phyloP scores from a whole-genome alignment of 2,329 filamentous ascomycete genomes.

The Pseudogymnoascus sp. region DNA sequence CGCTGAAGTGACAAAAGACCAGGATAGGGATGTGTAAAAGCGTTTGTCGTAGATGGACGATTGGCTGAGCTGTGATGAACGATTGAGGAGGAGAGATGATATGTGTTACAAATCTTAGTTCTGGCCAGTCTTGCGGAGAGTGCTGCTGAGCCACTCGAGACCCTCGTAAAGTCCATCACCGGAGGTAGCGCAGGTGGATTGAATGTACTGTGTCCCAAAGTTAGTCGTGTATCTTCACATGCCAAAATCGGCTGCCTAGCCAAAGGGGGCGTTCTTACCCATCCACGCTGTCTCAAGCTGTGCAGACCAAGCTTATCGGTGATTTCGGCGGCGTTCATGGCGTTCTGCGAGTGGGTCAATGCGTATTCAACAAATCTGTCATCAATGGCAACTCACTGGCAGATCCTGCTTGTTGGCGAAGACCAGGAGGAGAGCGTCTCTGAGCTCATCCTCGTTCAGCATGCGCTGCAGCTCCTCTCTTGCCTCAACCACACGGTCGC shows the following conservation, averaged over 20 bases:
- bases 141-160: conserved; percentile 85
- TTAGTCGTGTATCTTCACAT: conserved; percentile 18
- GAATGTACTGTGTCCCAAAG: conserved; percentile 67
- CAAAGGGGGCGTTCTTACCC: conserved; percentile 61
- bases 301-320: conserved; percentile 99
- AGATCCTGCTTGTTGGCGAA: conserved; percentile 99
- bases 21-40: background rate
- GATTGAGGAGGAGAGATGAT: conserved; percentile 11
- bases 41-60: conserved; percentile 7
- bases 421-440: conserved; percentile 90
- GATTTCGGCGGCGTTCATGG: conserved; percentile 99
- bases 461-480: conserved; percentile 95
- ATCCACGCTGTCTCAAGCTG: conserved; percentile 95
- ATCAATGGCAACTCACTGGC: conserved; percentile 58
- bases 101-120: conserved; percentile 40
- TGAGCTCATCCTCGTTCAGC: conserved; percentile 97
- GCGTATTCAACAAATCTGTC: background rate
- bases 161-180: conserved; percentile 99
- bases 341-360: conserved; percentile 59
- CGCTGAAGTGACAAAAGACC: conserved; percentile 27
- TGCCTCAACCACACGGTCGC: conserved; percentile 94
- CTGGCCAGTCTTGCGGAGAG: conserved; percentile 67
- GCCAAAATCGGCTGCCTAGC: conserved; percentile 21
- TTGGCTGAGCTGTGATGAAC: conserved; percentile 9
- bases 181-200: conserved; percentile 98